Evolutionary conservation across 2,329 filamentous ascomycete genomes (phyloP).

Genomic region (Sporothrix mexicana): DNA sequence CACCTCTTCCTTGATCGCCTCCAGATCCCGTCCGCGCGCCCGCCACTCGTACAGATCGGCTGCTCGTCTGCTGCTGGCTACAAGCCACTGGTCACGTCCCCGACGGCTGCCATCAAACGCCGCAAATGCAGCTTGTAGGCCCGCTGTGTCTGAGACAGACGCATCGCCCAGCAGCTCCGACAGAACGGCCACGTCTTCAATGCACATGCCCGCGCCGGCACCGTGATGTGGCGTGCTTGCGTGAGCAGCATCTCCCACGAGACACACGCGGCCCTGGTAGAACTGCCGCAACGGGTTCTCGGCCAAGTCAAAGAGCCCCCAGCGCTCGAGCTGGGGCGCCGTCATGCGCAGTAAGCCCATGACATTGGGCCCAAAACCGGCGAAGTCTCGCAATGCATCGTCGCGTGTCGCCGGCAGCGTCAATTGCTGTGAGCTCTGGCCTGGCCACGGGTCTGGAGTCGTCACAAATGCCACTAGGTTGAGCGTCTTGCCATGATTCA

Average conservation of each 20-base stretch:
- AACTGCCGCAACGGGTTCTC: slow-evolving; percentile 52
- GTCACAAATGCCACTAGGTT: slow-evolving; percentile 56
- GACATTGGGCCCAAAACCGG: slow-evolving; percentile 44
- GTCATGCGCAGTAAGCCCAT: slow-evolving; percentile 43
- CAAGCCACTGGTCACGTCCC: slow-evolving; percentile 56
- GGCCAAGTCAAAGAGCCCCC: slow-evolving; percentile 54
- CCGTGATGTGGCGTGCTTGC: slow-evolving; percentile 66
- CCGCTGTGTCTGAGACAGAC: slow-evolving; percentile 44
- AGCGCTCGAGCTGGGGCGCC: slow-evolving; percentile 46
- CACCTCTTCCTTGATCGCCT: slow-evolving; percentile 45
- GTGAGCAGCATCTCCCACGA: slow-evolving; percentile 68
- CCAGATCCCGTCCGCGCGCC: slow-evolving; percentile 45
- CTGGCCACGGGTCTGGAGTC: slow-evolving; percentile 44
- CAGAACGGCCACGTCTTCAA: slow-evolving; percentile 57
- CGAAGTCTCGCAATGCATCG: slow-evolving; percentile 47
- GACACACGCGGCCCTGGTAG: slow-evolving; percentile 51
- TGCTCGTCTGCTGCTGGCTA: slow-evolving; percentile 55
- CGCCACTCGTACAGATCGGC: slow-evolving; percentile 54
- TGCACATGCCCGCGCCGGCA: slow-evolving; percentile 62
- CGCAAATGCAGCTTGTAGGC: slow-evolving; percentile 55
- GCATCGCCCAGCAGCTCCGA: slow-evolving; percentile 52
- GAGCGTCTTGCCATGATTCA: slow-evolving; percentile 59
- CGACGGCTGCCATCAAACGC: slow-evolving; percentile 58
- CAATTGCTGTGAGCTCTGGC: slow-evolving; percentile 33
- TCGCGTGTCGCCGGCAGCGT: slow-evolving; percentile 43